Evolutionary conservation across 140 eudicot species (phyloP).

Genomic region (Anethum foeniculum): DNA sequence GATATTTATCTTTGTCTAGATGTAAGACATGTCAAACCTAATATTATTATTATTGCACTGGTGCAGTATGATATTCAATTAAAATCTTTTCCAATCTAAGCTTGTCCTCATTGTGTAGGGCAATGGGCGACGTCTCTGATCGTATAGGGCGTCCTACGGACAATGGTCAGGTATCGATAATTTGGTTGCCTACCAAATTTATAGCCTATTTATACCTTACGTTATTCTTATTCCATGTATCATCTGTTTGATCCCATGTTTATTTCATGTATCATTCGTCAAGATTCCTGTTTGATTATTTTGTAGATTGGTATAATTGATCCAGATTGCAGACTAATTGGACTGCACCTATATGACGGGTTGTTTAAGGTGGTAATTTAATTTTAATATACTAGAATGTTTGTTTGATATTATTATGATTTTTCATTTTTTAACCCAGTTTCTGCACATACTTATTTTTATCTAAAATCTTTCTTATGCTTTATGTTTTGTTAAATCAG

Average conservation of each 20-base stretch:
- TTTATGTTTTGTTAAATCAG: conserved; percentile 23
- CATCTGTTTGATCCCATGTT: not conserved
- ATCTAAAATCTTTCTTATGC: not conserved
- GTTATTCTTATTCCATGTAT: not conserved
- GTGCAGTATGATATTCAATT: not conserved
- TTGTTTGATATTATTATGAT: conserved; percentile 1
- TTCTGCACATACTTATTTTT: not conserved
- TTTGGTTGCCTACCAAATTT: not conserved
- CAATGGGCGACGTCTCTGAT: conserved; percentile 95
- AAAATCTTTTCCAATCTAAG: not conserved
- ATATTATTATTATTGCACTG: not conserved
- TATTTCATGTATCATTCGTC: not conserved
- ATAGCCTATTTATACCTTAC: not conserved
- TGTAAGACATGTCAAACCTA: not conserved
- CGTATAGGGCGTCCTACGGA: conserved; percentile 96
- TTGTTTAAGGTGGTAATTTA: conserved; percentile 73
- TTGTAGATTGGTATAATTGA: conserved; percentile 90
- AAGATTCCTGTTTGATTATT: not conserved
- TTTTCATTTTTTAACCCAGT: not conserved
- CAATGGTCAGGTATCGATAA: conserved; percentile 72
- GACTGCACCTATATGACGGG: conserved; percentile 91
- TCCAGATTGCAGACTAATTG: conserved; percentile 94
- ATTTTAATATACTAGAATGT: not conserved
- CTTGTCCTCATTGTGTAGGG: conserved; percentile 34
- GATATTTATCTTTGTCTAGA: not conserved